phyloP scores from a whole-genome alignment of 2,329 filamentous ascomycete species.

The Alternaria novae-zelandiae region DNA sequence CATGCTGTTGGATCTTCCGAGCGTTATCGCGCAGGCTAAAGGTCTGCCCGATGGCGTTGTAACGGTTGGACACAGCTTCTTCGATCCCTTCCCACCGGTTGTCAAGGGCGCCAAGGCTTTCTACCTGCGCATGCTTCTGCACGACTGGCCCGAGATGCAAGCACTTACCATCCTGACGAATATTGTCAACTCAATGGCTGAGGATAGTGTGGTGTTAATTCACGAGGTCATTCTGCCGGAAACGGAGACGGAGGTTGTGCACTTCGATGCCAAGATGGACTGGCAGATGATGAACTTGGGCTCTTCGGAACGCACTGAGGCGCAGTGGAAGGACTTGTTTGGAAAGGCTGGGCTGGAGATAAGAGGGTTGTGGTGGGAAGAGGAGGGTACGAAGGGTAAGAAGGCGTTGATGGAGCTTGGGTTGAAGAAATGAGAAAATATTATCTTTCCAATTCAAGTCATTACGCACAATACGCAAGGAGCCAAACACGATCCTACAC shows the following conservation, averaged over 20 bases:
- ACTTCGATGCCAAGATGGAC: slow-evolving; percentile 46
- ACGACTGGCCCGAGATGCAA: slow-evolving; percentile 50
- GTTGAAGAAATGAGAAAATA: not conserved
- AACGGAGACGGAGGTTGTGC: slow-evolving; percentile 40
- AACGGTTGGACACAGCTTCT: slow-evolving; percentile 22
- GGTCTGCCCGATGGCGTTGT: slow-evolving; percentile 7
- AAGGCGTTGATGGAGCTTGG: not conserved
- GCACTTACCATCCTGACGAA: slow-evolving; percentile 43
- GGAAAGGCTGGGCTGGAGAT: slow-evolving; percentile 46
- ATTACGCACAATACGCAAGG: too few species aligned
- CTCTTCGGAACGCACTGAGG: slow-evolving; percentile 49
- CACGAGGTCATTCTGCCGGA: slow-evolving; percentile 51
- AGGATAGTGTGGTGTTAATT: slow-evolving; percentile 52
- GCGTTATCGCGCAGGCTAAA: slow-evolving; percentile 8
- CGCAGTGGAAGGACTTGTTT: slow-evolving; percentile 47
- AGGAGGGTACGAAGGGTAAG: slow-evolving; percentile 2
- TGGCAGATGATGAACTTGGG: slow-evolving; percentile 52
- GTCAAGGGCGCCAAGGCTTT: slow-evolving; percentile 33
- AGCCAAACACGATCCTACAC: too few species aligned
- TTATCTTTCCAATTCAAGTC: too few species aligned
- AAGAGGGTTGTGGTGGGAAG: slow-evolving; percentile 39
- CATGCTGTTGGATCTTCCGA: slow-evolving; percentile 25
- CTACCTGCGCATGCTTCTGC: slow-evolving; percentile 45
- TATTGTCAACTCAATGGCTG: slow-evolving; percentile 7
- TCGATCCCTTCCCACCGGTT: slow-evolving; percentile 18